Evolutionary conservation across 306 rosid genomes (phyloP).

Genomic region (Styphnolobium japonicum): DNA sequence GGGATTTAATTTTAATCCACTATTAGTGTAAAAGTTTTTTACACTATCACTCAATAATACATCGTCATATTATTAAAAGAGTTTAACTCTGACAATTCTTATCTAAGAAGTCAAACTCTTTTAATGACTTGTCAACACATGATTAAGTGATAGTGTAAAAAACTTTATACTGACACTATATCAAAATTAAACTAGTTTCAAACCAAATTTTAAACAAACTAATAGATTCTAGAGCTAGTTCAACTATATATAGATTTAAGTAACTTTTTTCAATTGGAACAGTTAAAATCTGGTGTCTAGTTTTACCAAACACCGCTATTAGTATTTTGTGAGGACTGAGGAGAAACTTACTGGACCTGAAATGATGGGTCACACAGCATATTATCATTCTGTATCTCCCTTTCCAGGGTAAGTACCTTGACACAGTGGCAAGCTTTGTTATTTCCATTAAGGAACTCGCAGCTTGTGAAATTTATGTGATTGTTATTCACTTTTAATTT

Average conservation of each 20-base stretch:
- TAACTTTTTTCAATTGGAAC: neutral
- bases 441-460: neutral
- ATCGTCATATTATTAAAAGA: too few relatives aligned
- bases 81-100: too few relatives aligned
- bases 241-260: neutral
- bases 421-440: neutral
- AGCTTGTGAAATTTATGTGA: neutral
- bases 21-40: too few relatives aligned
- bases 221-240: neutral
- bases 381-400: neutral
- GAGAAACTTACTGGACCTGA: neutral
- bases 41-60: too few relatives aligned
- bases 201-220: neutral
- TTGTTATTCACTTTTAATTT: neutral
- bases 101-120: too few relatives aligned
- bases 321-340: neutral
- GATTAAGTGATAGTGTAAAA: too few relatives aligned
- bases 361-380: neutral
- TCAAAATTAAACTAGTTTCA: neutral
- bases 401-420: neutral
- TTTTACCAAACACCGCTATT: neutral
- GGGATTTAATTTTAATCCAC: too few relatives aligned
- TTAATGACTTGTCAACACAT: too few relatives aligned
- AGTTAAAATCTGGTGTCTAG: neutral
- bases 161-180: too few relatives aligned